Base-by-base conservation (phyloP, 371 early-diverging fungal species). In the Mucor lusitanicus region DNA sequence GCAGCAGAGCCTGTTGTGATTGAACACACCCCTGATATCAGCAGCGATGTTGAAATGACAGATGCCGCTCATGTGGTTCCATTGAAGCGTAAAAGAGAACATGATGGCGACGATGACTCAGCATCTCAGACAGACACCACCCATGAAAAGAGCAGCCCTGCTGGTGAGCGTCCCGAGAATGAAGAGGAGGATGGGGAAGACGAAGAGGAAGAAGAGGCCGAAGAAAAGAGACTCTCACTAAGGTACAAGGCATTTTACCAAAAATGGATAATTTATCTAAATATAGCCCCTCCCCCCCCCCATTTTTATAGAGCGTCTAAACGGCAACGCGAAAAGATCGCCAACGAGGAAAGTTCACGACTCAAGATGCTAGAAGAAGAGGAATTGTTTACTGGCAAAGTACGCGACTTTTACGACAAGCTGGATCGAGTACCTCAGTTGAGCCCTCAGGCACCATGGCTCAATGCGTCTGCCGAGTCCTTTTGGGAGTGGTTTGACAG, bases 301-400 rank as follows among this genome's bases (percentile, higher is more conserved):
- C 7, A 1, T 33, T 33, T 33, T 33, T 33, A 35, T 63, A 88
- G 88, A 67, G 76, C 86, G n/a, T 88, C 86, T n/a, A 86, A 85
- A 48, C 79, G 88, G 1, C 84, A 85, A 27, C 71, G 77, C 3
- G 85, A 88, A 54, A 86, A 88, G 56, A 70, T 85, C 21, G 86
- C 83, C 19, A 85, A 81, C 39, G 85, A 85, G 61, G 87, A 88
- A 59, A 77, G 70, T 6, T 81, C 84, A 0, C 77, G 82, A 12
- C 75, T 75, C 13, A 78, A 85, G 57, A 85, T 86, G 74, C 67
- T 83, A n/a, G 76, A 83, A 12, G 88, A 88, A 64, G 87, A 86
- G 56, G 73, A 69, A 6, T 73, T 73, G n/a, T 75, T 82, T 12
- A 57, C 69, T 8, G 63, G 32, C 13, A 57, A 62, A 39, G 68